phyloP scores from a whole-genome alignment of 164 flowering plant genomes.

The Stephania yunnanensis region DNA sequence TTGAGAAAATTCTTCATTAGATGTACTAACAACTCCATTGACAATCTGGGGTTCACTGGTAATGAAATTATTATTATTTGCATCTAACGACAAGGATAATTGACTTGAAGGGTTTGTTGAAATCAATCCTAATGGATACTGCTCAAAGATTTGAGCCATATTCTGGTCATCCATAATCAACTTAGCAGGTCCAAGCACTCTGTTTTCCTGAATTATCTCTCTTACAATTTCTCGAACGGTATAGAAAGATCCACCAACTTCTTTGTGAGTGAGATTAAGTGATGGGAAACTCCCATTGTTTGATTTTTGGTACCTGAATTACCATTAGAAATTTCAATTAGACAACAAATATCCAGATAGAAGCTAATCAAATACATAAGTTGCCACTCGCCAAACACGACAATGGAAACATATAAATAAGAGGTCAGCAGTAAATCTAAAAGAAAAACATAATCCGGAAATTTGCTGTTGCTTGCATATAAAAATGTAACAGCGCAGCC shows the following conservation, averaged over 20 bases:
- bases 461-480: background rate
- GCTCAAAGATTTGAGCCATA: conserved; percentile 21
- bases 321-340: conserved; percentile 9
- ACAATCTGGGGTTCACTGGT: conserved; percentile 15
- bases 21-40: conserved; percentile 13
- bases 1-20: conserved; percentile 15
- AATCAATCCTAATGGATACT: conserved; percentile 44
- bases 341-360: background rate
- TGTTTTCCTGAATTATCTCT: conserved; percentile 89
- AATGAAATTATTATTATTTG: conserved; percentile 7
- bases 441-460: background rate
- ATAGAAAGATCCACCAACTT: conserved; percentile 97
- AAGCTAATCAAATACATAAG: background rate
- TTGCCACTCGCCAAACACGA: background rate
- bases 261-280: conserved; percentile 79
- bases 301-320: conserved; percentile 59
- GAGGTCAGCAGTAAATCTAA: background rate
- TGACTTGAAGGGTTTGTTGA: conserved; percentile 33
- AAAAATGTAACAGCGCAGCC: background rate
- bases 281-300: conserved; percentile 85
- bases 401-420: background rate
- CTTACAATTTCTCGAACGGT: conserved; percentile 86
- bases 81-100: conserved; percentile 26
- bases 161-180: conserved; percentile 31
- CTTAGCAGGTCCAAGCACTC: conserved; percentile 71